Percentiles rank a stretch among this genome's conserved stretches.
These are phyloP conservation scores for Pythium aristosporum DNA, from an alignment of 352 stramenopile species.

Conservation along the genomic window DNA sequence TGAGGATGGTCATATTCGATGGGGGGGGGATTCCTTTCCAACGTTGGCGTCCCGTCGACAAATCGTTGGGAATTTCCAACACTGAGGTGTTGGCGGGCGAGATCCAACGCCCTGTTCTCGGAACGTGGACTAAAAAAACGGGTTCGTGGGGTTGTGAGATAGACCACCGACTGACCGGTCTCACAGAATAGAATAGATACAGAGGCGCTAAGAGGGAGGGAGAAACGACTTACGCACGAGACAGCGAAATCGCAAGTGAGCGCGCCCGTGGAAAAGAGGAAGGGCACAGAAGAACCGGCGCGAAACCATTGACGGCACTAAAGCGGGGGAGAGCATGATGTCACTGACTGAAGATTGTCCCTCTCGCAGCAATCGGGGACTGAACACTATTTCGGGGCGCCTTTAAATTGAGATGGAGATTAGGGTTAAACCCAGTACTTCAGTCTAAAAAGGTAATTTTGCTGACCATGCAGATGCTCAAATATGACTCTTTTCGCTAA, in stretches of 20 bases:
- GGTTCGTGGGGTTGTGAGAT: not conserved
- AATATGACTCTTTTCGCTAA: no score
- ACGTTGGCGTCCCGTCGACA: constrained; percentile 4
- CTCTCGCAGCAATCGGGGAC: no score
- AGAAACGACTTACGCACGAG: constrained; percentile 12
- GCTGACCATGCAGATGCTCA: no score
- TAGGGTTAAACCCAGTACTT: no score
- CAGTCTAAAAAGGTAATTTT: no score
- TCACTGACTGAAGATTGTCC: no score
- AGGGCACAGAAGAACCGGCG: constrained; percentile 14
- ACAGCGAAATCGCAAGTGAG: constrained; percentile 22
- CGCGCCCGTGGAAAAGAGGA: not conserved
- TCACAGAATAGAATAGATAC: not conserved
- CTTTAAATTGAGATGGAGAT: no score
- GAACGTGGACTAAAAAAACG: not conserved
- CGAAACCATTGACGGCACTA: not conserved
- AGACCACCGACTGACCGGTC: not conserved
- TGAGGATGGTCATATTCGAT: constrained; percentile 21
- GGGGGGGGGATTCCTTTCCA: not conserved
- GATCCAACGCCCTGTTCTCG: not conserved
- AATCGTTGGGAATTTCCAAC: not conserved
- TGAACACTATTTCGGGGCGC: no score
- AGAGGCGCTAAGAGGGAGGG: not conserved
- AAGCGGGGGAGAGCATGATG: no score
- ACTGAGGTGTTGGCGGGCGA: not conserved